A percentile compares a stretch with the other conserved stretches of the same genome.
Conservation (phyloP, 345 rosid species). For the Arabidopsis arenosa region DNA sequence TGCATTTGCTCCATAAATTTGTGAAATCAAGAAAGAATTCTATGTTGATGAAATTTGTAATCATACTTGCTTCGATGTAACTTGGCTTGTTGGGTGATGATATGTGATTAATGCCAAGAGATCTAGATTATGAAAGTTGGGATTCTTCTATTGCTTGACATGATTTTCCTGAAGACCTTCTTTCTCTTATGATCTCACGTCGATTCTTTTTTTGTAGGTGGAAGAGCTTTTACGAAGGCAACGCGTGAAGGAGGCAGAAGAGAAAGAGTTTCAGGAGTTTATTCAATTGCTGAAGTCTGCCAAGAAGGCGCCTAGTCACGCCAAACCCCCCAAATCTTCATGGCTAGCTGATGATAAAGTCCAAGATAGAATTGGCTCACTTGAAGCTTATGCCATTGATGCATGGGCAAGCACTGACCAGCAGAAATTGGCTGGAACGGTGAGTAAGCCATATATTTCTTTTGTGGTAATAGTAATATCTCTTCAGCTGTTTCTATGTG, state of each 20-base stretch:
- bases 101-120: conserved; percentile 25
- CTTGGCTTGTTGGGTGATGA: conserved; percentile 28
- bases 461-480: conserved; percentile 9
- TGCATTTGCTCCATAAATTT: conserved; percentile 1
- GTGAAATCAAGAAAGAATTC: not conserved
- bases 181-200: conserved; percentile 21
- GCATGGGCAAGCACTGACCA: conserved; percentile 73
- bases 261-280: conserved; percentile 79
- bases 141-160: conserved; percentile 18
- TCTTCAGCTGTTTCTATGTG: not conserved
- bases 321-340: conserved; percentile 80
- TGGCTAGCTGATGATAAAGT: conserved; percentile 75
- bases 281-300: conserved; percentile 71
- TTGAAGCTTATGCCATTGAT: conserved; percentile 87
- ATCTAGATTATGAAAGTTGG: conserved; percentile 22
- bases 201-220: conserved; percentile 53
- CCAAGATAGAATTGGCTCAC: conserved; percentile 62
- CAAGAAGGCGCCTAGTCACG: conserved; percentile 59
- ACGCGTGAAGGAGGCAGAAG: conserved; percentile 77
- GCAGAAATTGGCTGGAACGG: conserved; percentile 75
- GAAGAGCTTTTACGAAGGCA: conserved; percentile 74
- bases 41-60: conserved; percentile 14
- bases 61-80: conserved; percentile 1
- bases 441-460: conserved; percentile 45
- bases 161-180: conserved; percentile 13